These are phyloP conservation scores for Coemansia nantahalensis DNA, from an alignment of 192 early-diverging fungal genomes.

Conservation along the genomic window DNA sequence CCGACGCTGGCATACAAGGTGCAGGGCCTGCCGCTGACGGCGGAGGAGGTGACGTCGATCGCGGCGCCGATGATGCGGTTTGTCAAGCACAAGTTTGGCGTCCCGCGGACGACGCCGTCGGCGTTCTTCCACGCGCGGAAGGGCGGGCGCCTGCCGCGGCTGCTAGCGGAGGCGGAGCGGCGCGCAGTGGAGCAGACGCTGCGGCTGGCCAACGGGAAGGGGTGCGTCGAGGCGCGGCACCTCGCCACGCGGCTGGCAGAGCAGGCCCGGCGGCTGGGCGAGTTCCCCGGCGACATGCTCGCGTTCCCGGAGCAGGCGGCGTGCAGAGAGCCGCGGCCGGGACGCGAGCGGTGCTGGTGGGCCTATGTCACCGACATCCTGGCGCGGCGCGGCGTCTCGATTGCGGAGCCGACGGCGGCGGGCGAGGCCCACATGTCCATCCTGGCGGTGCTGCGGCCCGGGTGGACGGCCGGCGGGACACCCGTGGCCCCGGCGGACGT, in stretches of 20 bases:
- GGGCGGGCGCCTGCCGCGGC: neutral
- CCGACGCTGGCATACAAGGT: constrained; percentile 2
- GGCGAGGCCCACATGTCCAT: neutral
- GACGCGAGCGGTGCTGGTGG: neutral
- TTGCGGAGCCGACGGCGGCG: neutral
- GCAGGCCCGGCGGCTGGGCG: neutral
- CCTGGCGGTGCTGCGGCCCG: neutral
- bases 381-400: neutral
- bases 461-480: neutral
- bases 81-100: constrained; percentile 5
- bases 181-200: constrained; percentile 1
- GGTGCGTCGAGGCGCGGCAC: neutral
- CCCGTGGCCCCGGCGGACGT: neutral
- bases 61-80: neutral
- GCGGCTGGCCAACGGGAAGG: neutral
- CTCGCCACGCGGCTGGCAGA: neutral
- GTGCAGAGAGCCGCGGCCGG: neutral
- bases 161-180: constrained; percentile 1
- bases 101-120: neutral
- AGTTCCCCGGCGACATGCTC: constrained; percentile 3
- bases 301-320: constrained; percentile 3
- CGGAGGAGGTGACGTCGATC: neutral
- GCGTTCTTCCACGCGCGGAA: constrained; percentile 1
- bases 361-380: neutral
- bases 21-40: neutral